These are phyloP conservation scores for Euphorbia corollata DNA, from an alignment of 441 rosid species.

Conservation along the genomic window DNA sequence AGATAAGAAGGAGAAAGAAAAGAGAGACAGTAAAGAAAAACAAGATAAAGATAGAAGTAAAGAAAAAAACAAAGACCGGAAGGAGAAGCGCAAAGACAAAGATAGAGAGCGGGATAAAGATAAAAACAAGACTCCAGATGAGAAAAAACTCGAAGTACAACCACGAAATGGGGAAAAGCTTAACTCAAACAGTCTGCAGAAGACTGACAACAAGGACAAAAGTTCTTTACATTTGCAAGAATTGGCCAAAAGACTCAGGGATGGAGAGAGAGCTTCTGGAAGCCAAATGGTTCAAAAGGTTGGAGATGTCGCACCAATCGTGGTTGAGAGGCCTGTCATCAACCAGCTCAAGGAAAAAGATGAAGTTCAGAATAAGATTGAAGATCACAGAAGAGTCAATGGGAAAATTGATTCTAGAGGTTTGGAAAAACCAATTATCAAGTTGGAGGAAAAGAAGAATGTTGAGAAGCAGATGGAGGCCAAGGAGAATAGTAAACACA, in stretches of 20 bases:
- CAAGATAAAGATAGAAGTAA: slow-evolving; percentile 49
- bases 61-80: slow-evolving; percentile 42
- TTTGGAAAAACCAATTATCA: slow-evolving; percentile 25
- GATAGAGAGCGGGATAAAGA: slow-evolving; percentile 30
- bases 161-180: slow-evolving; percentile 33
- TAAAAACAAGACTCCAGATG: slow-evolving; percentile 29
- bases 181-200: slow-evolving; percentile 24
- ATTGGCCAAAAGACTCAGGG: slow-evolving; percentile 43
- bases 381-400: slow-evolving; percentile 32
- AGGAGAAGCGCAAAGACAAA: slow-evolving; percentile 32
- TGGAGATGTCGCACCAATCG: slow-evolving; percentile 24
- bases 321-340: slow-evolving; percentile 20
- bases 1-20: slow-evolving; percentile 48
- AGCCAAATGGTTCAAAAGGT: slow-evolving; percentile 35
- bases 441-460: slow-evolving; percentile 36
- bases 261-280: slow-evolving; percentile 47
- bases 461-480: slow-evolving; percentile 27
- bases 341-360: slow-evolving; percentile 25
- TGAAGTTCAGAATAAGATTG: slow-evolving; percentile 30
- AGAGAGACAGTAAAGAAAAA: slow-evolving; percentile 44
- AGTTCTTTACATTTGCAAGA: slow-evolving; percentile 41
- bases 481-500: slow-evolving; percentile 32
- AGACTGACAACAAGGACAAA: slow-evolving; percentile 31
- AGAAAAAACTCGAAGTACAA: slow-evolving; percentile 33
- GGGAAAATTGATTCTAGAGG: slow-evolving; percentile 28